Percentiles rank a stretch among this genome's conserved stretches.
Conservation (phyloP, 2,329 filamentous ascomycete species). For the Rachicladosporium sp. region DNA sequence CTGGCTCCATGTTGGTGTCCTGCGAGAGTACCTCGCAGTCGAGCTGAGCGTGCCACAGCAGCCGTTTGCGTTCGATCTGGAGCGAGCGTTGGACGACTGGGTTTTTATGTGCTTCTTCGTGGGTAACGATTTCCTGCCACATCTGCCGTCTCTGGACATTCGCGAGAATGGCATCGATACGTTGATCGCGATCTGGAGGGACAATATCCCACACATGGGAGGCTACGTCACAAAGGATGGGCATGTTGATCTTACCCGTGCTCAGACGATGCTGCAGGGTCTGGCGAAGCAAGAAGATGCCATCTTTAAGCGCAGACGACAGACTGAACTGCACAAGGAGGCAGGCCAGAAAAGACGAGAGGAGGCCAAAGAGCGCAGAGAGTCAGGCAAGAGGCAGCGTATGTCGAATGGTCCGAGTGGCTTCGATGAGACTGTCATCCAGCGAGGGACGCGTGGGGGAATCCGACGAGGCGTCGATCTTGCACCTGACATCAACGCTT, state of each 20-base stretch:
- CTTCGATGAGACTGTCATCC: conserved; percentile 20
- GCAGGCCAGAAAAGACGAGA: conserved; percentile 69
- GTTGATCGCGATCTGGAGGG: conserved; percentile 90
- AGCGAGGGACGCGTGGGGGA: conserved; percentile 21
- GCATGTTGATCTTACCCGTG: conserved; percentile 72
- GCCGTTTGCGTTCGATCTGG: conserved; percentile 81
- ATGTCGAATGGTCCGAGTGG: conserved; percentile 19
- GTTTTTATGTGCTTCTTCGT: conserved; percentile 99
- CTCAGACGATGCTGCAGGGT: conserved; percentile 77
- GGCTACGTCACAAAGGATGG: conserved; percentile 95
- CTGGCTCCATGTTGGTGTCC: conserved; percentile 85
- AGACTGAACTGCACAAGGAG: conserved; percentile 72
- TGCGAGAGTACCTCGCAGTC: conserved; percentile 84
- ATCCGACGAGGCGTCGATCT: conserved; percentile 20
- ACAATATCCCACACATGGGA: conserved; percentile 81
- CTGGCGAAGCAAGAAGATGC: conserved; percentile 85
- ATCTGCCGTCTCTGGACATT: conserved; percentile 94
- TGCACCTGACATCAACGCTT: conserved; percentile 26
- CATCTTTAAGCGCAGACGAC: conserved; percentile 80
- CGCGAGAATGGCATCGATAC: conserved; percentile 95
- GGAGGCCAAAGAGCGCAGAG: conserved; percentile 49
- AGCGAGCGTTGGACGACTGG: conserved; percentile 93
- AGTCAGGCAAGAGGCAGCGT: conserved; percentile 25
- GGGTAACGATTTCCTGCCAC: conserved; percentile 94
- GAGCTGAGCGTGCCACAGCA: conserved; percentile 76